Conservation (phyloP, 1,284 basidiomycete species). For the Cryptococcus depauperatus region DNA sequence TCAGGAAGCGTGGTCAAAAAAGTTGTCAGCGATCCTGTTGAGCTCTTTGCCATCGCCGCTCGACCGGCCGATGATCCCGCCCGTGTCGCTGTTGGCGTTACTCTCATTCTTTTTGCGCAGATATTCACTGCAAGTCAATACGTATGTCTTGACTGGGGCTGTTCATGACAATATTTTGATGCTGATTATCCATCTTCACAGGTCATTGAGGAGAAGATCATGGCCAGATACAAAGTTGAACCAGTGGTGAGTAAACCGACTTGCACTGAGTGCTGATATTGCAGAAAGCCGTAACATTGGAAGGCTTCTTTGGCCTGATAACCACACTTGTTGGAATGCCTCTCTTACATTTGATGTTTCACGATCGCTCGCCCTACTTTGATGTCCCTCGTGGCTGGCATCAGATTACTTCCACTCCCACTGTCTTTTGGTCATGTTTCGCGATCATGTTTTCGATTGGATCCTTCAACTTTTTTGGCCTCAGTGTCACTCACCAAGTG, state of each 20-base stretch:
- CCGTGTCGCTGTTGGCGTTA: constrained; percentile 55
- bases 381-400: constrained; percentile 82
- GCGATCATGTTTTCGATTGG: constrained; percentile 76
- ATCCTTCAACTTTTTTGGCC: constrained; percentile 93
- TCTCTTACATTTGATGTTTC: constrained; percentile 50
- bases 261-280: too few relatives aligned
- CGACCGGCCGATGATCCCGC: constrained; percentile 45
- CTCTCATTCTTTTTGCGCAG: constrained; percentile 93
- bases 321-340: constrained; percentile 49
- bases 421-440: constrained; percentile 68
- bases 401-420: constrained; percentile 73
- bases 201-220: constrained; percentile 92
- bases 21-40: constrained; percentile 43
- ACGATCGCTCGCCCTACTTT: constrained; percentile 69
- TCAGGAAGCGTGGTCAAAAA: constrained; percentile 81
- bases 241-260: constrained; percentile 54
- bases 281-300: constrained; percentile 76
- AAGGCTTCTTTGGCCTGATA: constrained; percentile 82
- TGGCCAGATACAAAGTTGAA: constrained; percentile 75
- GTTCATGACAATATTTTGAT: background rate
- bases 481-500: constrained; percentile 83
- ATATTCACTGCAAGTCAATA: constrained; percentile 53
- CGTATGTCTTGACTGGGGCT: constrained; percentile 10
- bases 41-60: constrained; percentile 1
- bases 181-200: constrained; percentile 9